Evolutionary conservation across 805 yeast species (phyloP).

Genomic region (Maudiozyma pseudohumilis): DNA sequence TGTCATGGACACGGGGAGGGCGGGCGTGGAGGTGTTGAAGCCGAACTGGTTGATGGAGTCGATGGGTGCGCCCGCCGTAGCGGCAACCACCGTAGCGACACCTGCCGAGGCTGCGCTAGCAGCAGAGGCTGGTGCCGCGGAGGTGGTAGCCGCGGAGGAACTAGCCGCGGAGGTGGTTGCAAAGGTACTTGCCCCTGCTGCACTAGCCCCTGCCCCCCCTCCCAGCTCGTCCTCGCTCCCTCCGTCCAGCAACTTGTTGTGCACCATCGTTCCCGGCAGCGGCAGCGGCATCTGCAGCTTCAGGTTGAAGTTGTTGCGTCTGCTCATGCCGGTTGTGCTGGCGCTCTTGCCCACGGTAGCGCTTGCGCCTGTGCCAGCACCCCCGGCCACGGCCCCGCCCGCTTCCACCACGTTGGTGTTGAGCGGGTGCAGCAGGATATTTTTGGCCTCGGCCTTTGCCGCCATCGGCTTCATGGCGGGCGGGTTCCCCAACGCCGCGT

Average conservation of each 20-base stretch:
- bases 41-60: slow-evolving; percentile 61
- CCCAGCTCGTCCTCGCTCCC: no score
- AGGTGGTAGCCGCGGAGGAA: not conserved
- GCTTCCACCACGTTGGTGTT: slow-evolving; percentile 19
- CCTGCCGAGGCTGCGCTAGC: slow-evolving; percentile 1
- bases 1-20: slow-evolving; percentile 62
- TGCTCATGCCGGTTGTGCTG: slow-evolving; percentile 4
- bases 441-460: slow-evolving; percentile 15
- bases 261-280: slow-evolving; percentile 42
- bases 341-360: not conserved
- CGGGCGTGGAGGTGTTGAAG: slow-evolving; percentile 42
- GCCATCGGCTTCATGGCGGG: slow-evolving; percentile 32
- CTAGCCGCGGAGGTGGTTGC: not conserved
- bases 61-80: no score
- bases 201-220: no score
- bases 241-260: slow-evolving; percentile 23
- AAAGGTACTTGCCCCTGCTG: slow-evolving; percentile 2
- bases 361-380: not conserved
- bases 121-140: slow-evolving; percentile 1
- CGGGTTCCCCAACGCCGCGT: no score
- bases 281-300: slow-evolving; percentile 74
- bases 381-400: slow-evolving; percentile 2
- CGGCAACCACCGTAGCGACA: no score
- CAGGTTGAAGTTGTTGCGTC: slow-evolving; percentile 43
- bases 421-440: slow-evolving; percentile 27